Conservation (phyloP, 1,284 basidiomycete genomes). For the Austroboletus rostrupii region DNA sequence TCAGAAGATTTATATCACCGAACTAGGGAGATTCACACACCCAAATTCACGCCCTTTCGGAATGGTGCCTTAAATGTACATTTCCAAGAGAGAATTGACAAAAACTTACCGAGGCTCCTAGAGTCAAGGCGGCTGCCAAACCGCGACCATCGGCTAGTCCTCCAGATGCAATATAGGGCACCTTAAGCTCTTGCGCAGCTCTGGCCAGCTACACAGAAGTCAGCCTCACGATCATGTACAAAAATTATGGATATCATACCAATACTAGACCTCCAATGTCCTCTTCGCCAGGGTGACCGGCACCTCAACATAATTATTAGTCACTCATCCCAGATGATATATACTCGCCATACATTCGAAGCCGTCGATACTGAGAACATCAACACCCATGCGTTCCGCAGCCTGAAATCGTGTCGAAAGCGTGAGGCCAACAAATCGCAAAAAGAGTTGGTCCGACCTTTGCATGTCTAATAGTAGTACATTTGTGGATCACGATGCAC, state of each 20-base stretch:
- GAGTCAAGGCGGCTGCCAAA: constrained; percentile 74
- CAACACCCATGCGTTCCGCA: constrained; percentile 76
- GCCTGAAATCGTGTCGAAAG: constrained; percentile 40
- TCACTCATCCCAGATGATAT: background rate
- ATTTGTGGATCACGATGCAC: constrained; percentile 87
- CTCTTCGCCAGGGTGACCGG: constrained; percentile 93
- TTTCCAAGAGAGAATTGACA: background rate
- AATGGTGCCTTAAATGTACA: background rate
- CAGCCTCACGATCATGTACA: background rate
- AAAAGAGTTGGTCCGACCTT: constrained; percentile 42
- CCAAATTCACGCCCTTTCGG: constrained; percentile 79
- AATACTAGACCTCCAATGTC: constrained; percentile 91
- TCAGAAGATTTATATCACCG: background rate
- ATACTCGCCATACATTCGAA: constrained; percentile 66
- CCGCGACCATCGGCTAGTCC: constrained; percentile 83
- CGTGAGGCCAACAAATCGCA: background rate
- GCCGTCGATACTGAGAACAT: constrained; percentile 84
- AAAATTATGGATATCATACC: constrained; percentile 39
- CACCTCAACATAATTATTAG: constrained; percentile 45
- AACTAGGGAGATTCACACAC: constrained; percentile 35
- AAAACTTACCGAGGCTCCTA: constrained; percentile 73
- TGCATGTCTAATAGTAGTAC: constrained; percentile 84
- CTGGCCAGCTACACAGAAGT: constrained; percentile 63
- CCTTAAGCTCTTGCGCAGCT: constrained; percentile 79
- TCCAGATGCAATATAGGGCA: constrained; percentile 89